These are phyloP conservation scores for Lepidium aucheri DNA, from an alignment of 345 rosid genomes.

Conservation along the genomic window DNA sequence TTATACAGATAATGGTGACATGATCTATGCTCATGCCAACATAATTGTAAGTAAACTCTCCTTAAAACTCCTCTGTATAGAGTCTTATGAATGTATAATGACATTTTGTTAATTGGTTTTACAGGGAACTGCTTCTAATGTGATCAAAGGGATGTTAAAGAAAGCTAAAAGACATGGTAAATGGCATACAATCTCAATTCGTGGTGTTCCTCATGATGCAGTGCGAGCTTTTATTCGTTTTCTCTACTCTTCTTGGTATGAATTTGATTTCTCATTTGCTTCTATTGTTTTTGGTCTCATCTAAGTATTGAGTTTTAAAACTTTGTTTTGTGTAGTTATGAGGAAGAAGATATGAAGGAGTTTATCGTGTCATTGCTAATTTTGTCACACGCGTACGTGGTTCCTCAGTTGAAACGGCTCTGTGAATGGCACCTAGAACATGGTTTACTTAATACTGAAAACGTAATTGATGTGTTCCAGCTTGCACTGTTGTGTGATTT, in stretches of 20 bases:
- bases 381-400: slow-evolving; percentile 64
- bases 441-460: slow-evolving; percentile 57
- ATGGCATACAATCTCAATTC: slow-evolving; percentile 42
- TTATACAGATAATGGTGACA: slow-evolving; percentile 40
- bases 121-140: slow-evolving; percentile 80
- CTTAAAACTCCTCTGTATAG: neutral
- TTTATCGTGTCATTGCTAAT: slow-evolving; percentile 56
- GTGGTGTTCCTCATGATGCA: slow-evolving; percentile 66
- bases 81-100: neutral
- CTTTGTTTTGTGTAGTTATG: slow-evolving; percentile 43
- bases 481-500: slow-evolving; percentile 72
- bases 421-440: slow-evolving; percentile 60
- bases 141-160: slow-evolving; percentile 67
- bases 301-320: slow-evolving; percentile 5
- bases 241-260: slow-evolving; percentile 78
- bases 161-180: slow-evolving; percentile 43
- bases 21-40: slow-evolving; percentile 60
- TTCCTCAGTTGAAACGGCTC: slow-evolving; percentile 53
- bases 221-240: slow-evolving; percentile 68
- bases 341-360: slow-evolving; percentile 59
- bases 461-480: slow-evolving; percentile 75
- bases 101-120: neutral
- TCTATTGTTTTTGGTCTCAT: neutral
- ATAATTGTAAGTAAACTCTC: slow-evolving; percentile 48
- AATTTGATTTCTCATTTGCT: neutral